Evolutionary conservation across 2,329 filamentous ascomycete genomes (phyloP).

Genomic region (Thelonectria blattea): DNA sequence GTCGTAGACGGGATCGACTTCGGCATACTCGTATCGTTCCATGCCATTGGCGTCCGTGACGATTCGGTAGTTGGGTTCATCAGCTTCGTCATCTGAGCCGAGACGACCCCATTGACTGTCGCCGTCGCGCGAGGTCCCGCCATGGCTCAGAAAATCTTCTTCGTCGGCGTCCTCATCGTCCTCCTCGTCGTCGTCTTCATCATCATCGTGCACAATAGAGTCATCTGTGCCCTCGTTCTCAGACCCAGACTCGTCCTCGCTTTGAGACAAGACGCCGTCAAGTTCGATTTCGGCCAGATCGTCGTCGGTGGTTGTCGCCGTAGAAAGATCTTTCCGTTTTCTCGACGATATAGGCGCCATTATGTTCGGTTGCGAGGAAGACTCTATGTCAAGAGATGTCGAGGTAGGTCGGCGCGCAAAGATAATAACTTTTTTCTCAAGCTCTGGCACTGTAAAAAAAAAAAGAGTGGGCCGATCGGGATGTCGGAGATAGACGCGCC

Average conservation of each 20-base stretch:
- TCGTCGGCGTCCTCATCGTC: slow-evolving; percentile 37
- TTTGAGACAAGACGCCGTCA: slow-evolving; percentile 62
- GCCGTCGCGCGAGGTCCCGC: slow-evolving; percentile 46
- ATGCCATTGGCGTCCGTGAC: slow-evolving; percentile 89
- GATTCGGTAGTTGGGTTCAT: slow-evolving; percentile 56
- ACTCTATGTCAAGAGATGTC: neutral
- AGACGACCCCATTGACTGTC: slow-evolving; percentile 32
- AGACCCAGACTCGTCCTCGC: slow-evolving; percentile 63
- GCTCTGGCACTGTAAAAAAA: neutral
- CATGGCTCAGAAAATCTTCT: slow-evolving; percentile 39
- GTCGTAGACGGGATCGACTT: slow-evolving; percentile 94
- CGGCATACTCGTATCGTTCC: slow-evolving; percentile 87
- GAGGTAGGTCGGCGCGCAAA: neutral
- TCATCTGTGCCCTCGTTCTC: slow-evolving; percentile 48
- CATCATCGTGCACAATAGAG: neutral
- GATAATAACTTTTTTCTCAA: neutral
- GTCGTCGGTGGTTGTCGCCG: slow-evolving; percentile 24
- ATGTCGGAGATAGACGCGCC: no score
- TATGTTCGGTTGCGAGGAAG: slow-evolving; percentile 4
- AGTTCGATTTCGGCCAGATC: slow-evolving; percentile 54
- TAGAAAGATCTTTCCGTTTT: slow-evolving; percentile 34
- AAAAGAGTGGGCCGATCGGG: neutral
- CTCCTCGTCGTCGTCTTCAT: slow-evolving; percentile 13
- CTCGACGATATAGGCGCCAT: slow-evolving; percentile 35
- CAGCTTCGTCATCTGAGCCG: slow-evolving; percentile 49